These are phyloP conservation scores for Glycine tomentella DNA, from an alignment of 306 rosid species.

Conservation along the genomic window DNA sequence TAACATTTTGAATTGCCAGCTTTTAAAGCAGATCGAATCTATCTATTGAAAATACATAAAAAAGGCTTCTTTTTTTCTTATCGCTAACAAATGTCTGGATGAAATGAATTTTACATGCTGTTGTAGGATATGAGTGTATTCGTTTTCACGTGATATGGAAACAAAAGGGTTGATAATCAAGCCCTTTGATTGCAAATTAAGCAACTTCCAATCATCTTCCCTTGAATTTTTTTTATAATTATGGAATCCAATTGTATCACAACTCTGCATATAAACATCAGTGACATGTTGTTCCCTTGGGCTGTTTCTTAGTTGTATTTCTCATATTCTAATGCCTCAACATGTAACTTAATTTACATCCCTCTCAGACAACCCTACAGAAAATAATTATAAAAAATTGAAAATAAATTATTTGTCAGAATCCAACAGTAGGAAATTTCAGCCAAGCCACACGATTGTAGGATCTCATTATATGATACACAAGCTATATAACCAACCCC, in stretches of 20 bases:
- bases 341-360: conserved; percentile 52
- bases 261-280: conserved; percentile 63
- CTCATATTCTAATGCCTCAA: conserved; percentile 56
- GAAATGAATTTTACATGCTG: not conserved
- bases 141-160: not conserved
- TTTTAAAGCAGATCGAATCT: conserved; percentile 31
- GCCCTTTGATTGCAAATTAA: conserved; percentile 21
- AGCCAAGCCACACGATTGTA: conserved; percentile 52
- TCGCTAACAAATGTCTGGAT: not conserved
- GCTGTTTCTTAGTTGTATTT: conserved; percentile 61
- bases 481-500: conserved; percentile 37
- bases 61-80: no score
- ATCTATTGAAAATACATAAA: not conserved
- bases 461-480: conserved; percentile 46
- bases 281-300: conserved; percentile 73
- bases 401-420: conserved; percentile 34
- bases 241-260: conserved; percentile 36
- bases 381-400: conserved; percentile 4
- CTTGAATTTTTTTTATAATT: conserved; percentile 7
- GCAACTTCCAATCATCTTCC: conserved; percentile 60
- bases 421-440: conserved; percentile 64
- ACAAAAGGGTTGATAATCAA: conserved; percentile 3
- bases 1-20: not conserved
- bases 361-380: conserved; percentile 58
- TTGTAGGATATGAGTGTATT: no score